These are phyloP conservation scores for Pseudevernia furfuracea DNA, from an alignment of 495 filamentous ascomycete species.

Conservation along the genomic window DNA sequence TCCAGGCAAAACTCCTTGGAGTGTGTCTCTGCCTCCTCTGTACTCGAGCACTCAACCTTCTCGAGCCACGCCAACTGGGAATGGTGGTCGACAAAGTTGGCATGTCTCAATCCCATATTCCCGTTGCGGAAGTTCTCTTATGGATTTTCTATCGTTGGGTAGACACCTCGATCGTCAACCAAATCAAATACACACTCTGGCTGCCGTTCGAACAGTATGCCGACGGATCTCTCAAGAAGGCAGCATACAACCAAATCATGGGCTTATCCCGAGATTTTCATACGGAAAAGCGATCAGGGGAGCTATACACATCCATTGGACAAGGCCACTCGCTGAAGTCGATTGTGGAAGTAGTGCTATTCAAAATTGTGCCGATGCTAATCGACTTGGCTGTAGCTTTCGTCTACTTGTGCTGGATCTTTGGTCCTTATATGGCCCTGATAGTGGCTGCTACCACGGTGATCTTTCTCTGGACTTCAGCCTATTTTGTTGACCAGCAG, in stretches of 20 bases:
- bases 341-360: conserved; percentile 59
- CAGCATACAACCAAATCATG: conserved; percentile 70
- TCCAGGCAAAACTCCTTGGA: conserved; percentile 50
- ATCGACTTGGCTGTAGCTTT: conserved; percentile 64
- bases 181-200: conserved; percentile 54
- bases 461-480: conserved; percentile 56
- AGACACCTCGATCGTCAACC: conserved; percentile 44
- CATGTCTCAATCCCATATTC: conserved; percentile 30
- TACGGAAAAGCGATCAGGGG: conserved; percentile 62
- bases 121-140: conserved; percentile 48
- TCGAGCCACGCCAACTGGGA: conserved; percentile 61
- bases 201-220: conserved; percentile 59
- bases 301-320: conserved; percentile 58
- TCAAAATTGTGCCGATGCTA: conserved; percentile 61
- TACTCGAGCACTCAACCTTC: conserved; percentile 53
- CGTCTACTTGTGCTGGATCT: conserved; percentile 56
- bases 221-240: conserved; percentile 50
- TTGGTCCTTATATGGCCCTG: conserved; percentile 68
- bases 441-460: conserved; percentile 55
- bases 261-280: conserved; percentile 73
- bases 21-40: conserved; percentile 55
- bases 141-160: conserved; percentile 49
- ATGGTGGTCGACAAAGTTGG: conserved; percentile 46
- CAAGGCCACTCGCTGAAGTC: conserved; percentile 56
- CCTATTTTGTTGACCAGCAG: conserved; percentile 40